A percentile compares a stretch with the other conserved stretches of the same genome.
phyloP scores from a whole-genome alignment of 2,329 filamentous ascomycete genomes.

The Cladorrhinum sp. region DNA sequence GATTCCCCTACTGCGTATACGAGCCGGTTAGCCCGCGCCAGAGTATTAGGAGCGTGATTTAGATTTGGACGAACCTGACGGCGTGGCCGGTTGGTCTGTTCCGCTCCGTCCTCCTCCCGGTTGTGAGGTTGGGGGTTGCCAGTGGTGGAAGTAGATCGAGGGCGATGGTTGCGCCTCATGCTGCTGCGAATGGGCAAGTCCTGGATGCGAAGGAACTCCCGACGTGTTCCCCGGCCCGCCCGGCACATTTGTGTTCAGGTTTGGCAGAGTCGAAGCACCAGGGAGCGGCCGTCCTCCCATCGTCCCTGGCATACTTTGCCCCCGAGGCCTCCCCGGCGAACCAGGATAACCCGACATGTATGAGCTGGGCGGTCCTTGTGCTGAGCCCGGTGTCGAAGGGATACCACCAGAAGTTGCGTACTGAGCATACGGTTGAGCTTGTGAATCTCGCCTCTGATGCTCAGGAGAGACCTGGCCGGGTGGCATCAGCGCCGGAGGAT shows the following conservation, averaged over 20 bases:
- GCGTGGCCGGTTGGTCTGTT: conserved; percentile 66
- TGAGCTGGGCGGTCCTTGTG: conserved; percentile 36
- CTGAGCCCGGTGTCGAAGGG: conserved; percentile 43
- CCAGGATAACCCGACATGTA: conserved; percentile 45
- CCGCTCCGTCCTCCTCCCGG: conserved; percentile 50
- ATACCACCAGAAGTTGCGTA: conserved; percentile 41
- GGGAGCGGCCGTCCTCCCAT: conserved; percentile 38
- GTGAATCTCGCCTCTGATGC: conserved; percentile 52
- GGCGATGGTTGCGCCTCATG: conserved; percentile 61
- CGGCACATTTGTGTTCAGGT: conserved; percentile 45
- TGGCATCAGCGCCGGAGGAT: conserved; percentile 50
- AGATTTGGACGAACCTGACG: conserved; percentile 67
- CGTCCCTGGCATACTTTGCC: conserved; percentile 46
- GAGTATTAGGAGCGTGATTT: conserved; percentile 46
- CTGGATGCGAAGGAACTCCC: conserved; percentile 48
- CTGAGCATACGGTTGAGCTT: conserved; percentile 40
- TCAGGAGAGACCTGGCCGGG: conserved; percentile 53
- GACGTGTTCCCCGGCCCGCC: conserved; percentile 35
- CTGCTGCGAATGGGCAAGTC: conserved; percentile 52
- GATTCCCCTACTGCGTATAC: conserved; percentile 65
- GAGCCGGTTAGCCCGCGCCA: conserved; percentile 39
- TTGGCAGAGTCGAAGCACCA: conserved; percentile 40
- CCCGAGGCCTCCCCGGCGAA: conserved; percentile 49
- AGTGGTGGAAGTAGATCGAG: conserved; percentile 87
- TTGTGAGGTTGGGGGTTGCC: conserved; percentile 75